These are phyloP conservation scores for Pichia sp. DNA, from an alignment of 1,139 yeast genomes.

Conservation along the genomic window DNA sequence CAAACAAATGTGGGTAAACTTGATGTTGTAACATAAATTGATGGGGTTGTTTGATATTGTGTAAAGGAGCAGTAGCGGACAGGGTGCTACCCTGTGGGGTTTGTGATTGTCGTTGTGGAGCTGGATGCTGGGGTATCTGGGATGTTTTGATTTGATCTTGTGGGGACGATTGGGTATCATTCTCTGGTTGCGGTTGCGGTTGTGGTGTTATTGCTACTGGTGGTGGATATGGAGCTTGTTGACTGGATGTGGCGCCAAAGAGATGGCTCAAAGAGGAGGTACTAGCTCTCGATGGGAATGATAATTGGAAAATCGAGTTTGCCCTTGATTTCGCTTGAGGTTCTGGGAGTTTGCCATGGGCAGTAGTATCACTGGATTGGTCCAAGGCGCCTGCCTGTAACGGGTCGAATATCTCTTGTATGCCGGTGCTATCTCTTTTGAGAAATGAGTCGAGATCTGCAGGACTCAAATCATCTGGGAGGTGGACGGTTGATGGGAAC, in stretches of 20 bases:
- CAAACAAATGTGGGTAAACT: conserved; percentile 35
- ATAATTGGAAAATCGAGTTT: conserved; percentile 9
- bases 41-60: background rate
- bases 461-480: conserved; percentile 32
- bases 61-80: background rate
- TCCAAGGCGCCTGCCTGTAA: background rate
- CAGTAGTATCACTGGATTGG: background rate
- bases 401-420: conserved; percentile 16
- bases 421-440: conserved; percentile 38
- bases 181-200: background rate
- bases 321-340: background rate
- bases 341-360: background rate
- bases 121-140: background rate
- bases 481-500: conserved; percentile 27
- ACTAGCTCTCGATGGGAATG: conserved; percentile 3
- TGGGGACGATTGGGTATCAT: background rate
- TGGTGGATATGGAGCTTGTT: background rate
- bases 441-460: conserved; percentile 42
- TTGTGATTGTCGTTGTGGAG: background rate
- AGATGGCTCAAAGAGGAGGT: conserved; percentile 2
- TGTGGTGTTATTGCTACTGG: background rate
- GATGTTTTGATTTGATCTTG: background rate
- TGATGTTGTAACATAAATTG: conserved; percentile 13
- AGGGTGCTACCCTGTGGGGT: background rate
- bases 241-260: background rate